phyloP scores from a whole-genome alignment of 306 rosid genomes.

The Vachellia pachyceras region DNA sequence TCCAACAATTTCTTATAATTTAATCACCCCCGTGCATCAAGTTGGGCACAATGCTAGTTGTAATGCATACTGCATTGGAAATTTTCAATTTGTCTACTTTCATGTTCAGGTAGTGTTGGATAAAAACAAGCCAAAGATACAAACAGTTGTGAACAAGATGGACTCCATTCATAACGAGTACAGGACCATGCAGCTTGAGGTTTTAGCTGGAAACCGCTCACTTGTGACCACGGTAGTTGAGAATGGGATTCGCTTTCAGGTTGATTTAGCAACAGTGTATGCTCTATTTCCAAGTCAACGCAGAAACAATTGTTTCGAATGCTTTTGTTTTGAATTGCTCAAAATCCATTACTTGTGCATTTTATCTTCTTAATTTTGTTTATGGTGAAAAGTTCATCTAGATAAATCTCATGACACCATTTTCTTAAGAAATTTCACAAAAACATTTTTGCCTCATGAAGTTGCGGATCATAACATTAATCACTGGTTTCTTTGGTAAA shows the following conservation, averaged over 20 bases:
- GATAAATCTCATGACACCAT: not conserved
- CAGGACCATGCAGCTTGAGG: conserved; percentile 97
- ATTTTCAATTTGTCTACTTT: conserved; percentile 34
- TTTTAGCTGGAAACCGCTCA: conserved; percentile 93
- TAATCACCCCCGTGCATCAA: not conserved
- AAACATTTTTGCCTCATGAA: not conserved
- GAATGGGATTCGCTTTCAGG: conserved; percentile 85
- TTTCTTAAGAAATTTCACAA: not conserved
- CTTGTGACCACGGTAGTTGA: conserved; percentile 88
- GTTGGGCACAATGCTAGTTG: not conserved
- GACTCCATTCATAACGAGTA: conserved; percentile 83
- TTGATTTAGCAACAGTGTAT: conserved; percentile 94
- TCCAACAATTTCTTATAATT: not conserved
- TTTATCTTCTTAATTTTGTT: not conserved
- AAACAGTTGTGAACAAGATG: conserved; percentile 87
- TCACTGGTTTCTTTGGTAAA: not conserved
- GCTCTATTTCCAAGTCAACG: conserved; percentile 45
- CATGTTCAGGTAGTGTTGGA: conserved; percentile 84
- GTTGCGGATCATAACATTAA: conserved; percentile 2
- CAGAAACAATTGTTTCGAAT: conserved; percentile 25
- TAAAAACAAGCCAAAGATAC: conserved; percentile 85
- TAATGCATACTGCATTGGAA: conserved; percentile 14
- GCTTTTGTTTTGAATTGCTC: too few relatives aligned
- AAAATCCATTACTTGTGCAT: not conserved
- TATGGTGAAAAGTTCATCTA: not conserved